A percentile compares a stretch with the other conserved stretches of the same genome.
phyloP scores from a whole-genome alignment of 2,329 filamentous ascomycete genomes.

The Verruconis gallopava region DNA sequence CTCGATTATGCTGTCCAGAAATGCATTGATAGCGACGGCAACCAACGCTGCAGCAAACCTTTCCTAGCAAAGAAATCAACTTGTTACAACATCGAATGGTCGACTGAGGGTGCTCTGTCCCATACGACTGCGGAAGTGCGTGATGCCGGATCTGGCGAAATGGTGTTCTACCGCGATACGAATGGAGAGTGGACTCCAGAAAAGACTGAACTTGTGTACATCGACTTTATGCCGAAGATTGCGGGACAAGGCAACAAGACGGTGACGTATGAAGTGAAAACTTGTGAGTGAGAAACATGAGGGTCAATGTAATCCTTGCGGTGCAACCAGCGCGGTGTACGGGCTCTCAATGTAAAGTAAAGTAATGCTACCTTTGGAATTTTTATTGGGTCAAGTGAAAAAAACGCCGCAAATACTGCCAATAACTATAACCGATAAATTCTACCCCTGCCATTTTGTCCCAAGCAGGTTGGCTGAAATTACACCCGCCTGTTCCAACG shows the following conservation, averaged over 20 bases:
- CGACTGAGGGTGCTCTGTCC: constrained; percentile 27
- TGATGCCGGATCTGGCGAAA: constrained; percentile 26
- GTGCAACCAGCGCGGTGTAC: no score
- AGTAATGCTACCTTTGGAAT: no score
- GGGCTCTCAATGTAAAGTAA: no score
- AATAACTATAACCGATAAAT: no score
- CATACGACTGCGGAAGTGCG: constrained; percentile 29
- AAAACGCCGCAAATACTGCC: no score
- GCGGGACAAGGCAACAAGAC: constrained; percentile 32
- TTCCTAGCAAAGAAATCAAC: constrained; percentile 27
- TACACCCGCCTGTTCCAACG: no score
- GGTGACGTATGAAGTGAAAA: constrained; percentile 30
- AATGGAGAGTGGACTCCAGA: constrained; percentile 33
- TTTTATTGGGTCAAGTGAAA: no score
- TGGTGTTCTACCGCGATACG: constrained; percentile 35
- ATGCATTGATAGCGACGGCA: constrained; percentile 28
- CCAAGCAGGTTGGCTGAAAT: no score
- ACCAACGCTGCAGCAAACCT: constrained; percentile 28
- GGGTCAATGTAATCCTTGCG: no score
- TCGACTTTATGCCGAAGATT: constrained; percentile 36
- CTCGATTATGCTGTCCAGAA: constrained; percentile 16
- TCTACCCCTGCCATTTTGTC: no score
- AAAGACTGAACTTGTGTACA: constrained; percentile 26
- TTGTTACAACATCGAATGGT: constrained; percentile 32
- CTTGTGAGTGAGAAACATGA: constrained; percentile 23